Base-by-base conservation (phyloP, 257 asterid genomes). In the Leonotis leonurus region DNA sequence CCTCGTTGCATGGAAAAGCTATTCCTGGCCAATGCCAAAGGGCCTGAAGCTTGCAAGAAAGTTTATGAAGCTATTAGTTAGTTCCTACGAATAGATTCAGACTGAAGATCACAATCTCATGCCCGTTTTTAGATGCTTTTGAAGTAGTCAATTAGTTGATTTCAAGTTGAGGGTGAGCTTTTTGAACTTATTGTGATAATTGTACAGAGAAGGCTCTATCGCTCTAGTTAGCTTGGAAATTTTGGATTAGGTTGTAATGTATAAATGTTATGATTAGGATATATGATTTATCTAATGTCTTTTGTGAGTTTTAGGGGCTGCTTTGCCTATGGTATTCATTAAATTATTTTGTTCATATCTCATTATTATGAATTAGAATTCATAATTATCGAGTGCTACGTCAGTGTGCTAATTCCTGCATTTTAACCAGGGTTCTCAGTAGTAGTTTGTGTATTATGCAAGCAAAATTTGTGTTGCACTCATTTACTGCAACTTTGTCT, bases 11-110 rank as follows among this genome's bases (percentile, higher is more conserved):
- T 16, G 60, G n/a, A 24, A 45, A 25, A 16, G 66, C 17, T 17
- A 52, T 65, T 9, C 52, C 60, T 46, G 36, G 37, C 37, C 26
- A 14, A 10, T 60, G 16, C 40, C 35, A 9, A 43, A 36, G 39
- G 49, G 70, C 16, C n/a, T 51, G 50, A 50, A 60, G 69, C 24
- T 12, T 44, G 50, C 14, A 32, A 56, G 29, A 43, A 37, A 46
- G 29, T 27, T 20, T 46, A 41, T 45, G 16, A 35, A 66, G 44
- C 56, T 35, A 14, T 50, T 27, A 3, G 41, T 39, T 48, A 32
- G 40, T 35, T 45, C 49, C 39, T n/a, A 54, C 64, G 4, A 20
- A 36, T 27, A 14, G 24, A 48, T 21, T 62, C 64, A 52, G 59
- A 41, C 35, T 29, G 25, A 27, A 56, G 56, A 25, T 8, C 22